Base-by-base conservation (phyloP, 768 basidiomycete genomes). In the Boletus bicolor region DNA sequence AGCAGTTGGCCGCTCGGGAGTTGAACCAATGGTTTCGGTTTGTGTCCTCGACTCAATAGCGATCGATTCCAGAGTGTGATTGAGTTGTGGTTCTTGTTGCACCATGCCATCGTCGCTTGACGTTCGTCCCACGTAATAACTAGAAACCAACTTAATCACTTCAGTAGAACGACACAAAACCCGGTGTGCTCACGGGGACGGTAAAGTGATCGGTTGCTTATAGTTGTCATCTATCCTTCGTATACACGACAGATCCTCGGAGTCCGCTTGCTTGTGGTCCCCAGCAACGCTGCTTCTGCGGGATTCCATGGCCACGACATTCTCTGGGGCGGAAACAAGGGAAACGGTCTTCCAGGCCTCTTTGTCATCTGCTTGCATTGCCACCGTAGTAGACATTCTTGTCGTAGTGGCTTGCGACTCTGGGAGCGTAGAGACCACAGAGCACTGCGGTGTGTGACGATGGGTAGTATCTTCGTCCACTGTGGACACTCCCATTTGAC, bases 131-230 rank as follows among this genome's bases (percentile, higher is more conserved):
- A 8, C 5, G 6, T 2, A 6, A 15, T 41, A 26, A 41, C 58
- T 61, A 34, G 19, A 48, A 47, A 48, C 4, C 32, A 21, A 37
- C 11, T 11, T 12, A 5, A 12, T 59, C 9, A 5, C 9, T 36
- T 49, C 28, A 53, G 21, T 26, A 30, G n/a, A 21, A 30, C 3
- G 5, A 5, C 28, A 10, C 5, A 19, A 28, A 11, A n/a, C 4
- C 15, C 11, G 36, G 8, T 34, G 41, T 10, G 39, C 60, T 61
- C 48, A 61, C 58, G 42, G 21, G 17, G 47, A 30, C 6, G 32
- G 11, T 6, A 12, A 3, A 19, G 28, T 26, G 2, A 7, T 34
- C 10, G 17, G 12, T 21, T 7, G 51, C 9, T 42, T 35, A 12
- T 46, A n/a, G 5, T 3, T 30, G 12, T 19, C 14, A 3, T 26